phyloP scores from a whole-genome alignment of 2,329 filamentous ascomycete species.

The Chaetomiaceae sp. region DNA sequence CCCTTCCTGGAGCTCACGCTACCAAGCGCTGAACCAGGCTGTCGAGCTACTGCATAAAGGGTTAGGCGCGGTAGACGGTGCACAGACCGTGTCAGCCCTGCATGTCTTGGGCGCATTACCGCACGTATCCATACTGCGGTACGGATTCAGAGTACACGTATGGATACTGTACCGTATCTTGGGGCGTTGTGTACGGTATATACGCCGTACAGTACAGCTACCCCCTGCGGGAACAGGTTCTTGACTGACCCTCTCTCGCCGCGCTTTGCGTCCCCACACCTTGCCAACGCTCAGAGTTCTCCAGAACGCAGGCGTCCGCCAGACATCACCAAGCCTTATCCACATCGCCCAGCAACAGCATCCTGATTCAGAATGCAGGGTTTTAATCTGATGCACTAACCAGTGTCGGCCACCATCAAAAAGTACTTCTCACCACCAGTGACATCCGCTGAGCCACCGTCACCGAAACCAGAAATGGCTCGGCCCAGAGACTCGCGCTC shows the following conservation, averaged over 20 bases:
- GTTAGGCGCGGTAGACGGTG: not conserved
- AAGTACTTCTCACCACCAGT: constrained; percentile 30
- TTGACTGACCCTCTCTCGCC: too few relatives aligned
- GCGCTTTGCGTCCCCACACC: too few relatives aligned
- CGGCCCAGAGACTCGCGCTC: constrained; percentile 67
- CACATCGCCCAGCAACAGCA: not conserved
- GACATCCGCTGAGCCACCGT: constrained; percentile 28
- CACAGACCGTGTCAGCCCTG: not conserved
- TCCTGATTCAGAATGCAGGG: constrained; percentile 6
- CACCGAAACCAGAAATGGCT: constrained; percentile 45
- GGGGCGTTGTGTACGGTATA: too few relatives aligned
- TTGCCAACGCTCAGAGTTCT: constrained; percentile 1
- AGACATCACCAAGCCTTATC: too few relatives aligned
- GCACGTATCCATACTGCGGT: too few relatives aligned
- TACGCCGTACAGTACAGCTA: too few relatives aligned
- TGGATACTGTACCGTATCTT: too few relatives aligned
- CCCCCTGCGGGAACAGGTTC: too few relatives aligned
- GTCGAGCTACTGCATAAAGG: too few relatives aligned
- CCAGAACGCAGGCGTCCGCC: too few relatives aligned
- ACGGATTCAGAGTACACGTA: too few relatives aligned
- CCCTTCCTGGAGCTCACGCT: not conserved
- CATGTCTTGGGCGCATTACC: not conserved
- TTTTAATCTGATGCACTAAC: constrained; percentile 13
- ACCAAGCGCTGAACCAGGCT: not conserved
- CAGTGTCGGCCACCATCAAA: constrained; percentile 8